These are phyloP conservation scores for Pythium vanterpoolii DNA, from an alignment of 352 stramenopile species.

Conservation along the genomic window DNA sequence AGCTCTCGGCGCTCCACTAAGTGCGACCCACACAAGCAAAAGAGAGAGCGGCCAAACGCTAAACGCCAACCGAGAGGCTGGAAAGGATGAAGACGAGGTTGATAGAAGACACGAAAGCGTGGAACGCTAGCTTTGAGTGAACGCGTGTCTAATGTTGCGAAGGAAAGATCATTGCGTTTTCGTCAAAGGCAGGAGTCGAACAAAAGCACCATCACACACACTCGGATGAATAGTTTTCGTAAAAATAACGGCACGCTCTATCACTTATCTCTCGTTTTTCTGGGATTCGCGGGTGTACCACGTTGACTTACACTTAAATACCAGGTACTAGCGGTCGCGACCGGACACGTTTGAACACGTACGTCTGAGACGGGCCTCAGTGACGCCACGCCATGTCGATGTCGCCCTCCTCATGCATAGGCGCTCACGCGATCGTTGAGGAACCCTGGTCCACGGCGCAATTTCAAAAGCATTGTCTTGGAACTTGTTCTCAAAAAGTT, in stretches of 20 bases:
- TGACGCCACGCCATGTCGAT: neutral
- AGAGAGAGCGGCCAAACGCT: no score
- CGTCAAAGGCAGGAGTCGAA: no score
- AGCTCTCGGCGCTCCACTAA: conserved; percentile 82
- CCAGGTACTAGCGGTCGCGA: no score
- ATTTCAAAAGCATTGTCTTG: conserved; percentile 86
- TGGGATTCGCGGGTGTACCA: neutral
- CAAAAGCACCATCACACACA: conserved; percentile 1
- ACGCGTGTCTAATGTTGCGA: no score
- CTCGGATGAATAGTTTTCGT: conserved; percentile 9
- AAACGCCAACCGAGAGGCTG: neutral
- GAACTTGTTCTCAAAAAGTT: conserved; percentile 82
- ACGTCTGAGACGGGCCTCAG: no score
- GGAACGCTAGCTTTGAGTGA: no score
- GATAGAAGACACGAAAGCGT: conserved; percentile 3
- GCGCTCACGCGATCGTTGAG: conserved; percentile 74
- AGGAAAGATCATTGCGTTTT: no score
- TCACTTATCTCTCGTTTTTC: conserved; percentile 5
- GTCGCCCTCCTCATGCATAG: conserved; percentile 32
- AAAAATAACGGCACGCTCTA: conserved; percentile 14
- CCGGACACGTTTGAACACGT: no score
- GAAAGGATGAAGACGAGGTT: neutral
- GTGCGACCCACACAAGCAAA: neutral
- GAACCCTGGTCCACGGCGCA: conserved; percentile 76
- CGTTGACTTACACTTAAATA: conserved; percentile 18